Evolutionary conservation across 2,329 filamentous ascomycete genomes (phyloP), one percentile per base, ranked within the genome.

Genomic region (Drechmeria coniospora): DNA sequence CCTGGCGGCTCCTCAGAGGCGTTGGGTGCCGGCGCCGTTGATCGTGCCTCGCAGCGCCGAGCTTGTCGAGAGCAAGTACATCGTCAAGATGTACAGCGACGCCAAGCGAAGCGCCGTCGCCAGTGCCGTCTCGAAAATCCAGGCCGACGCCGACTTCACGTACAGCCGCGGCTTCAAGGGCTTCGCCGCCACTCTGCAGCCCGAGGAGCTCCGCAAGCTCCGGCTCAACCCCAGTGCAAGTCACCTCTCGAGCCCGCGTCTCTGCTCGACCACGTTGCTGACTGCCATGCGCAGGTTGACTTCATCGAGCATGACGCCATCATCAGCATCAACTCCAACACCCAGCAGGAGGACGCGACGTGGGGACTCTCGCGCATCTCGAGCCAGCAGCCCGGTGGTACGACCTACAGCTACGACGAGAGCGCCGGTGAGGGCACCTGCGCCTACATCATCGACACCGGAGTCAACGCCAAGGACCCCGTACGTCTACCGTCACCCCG

Each of bases 271-370:
- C 10, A 5, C 6, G 20, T 5, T 14, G 15, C 23, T 27, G 9
- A 15, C 16, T 12, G 12, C n/a, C 2, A 5, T n/a, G 15, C 13
- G 18, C 21, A 43, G 39, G 38, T 33, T 21, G 50, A 52, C 11
- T 58, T 48, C 36, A 45, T 61, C 19, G 55, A 61, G 43, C 49
- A 54, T 30, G 56, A 63, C 33, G 46, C 42, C 24, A 35, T 46
- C 18, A 41, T 60, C 25, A 45, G 79, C 59, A 79, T 80, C 33
- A 48, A 26, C 46, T 56, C 28, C n/a, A 45, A 44, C n/a, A n/a
- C n/a, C n/a, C n/a, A n/a, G 11, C 57, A 63, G 39, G 30, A 28
- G 15, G 37, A 42, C 23, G 52, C 58, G n/a, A 47, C 53, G 13
- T 60, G 55, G 56, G 54, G 53, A 12, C 43, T 57, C 13, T 44